phyloP scores from a whole-genome alignment of 179 eudicot species.

The Drosera spatulata region DNA sequence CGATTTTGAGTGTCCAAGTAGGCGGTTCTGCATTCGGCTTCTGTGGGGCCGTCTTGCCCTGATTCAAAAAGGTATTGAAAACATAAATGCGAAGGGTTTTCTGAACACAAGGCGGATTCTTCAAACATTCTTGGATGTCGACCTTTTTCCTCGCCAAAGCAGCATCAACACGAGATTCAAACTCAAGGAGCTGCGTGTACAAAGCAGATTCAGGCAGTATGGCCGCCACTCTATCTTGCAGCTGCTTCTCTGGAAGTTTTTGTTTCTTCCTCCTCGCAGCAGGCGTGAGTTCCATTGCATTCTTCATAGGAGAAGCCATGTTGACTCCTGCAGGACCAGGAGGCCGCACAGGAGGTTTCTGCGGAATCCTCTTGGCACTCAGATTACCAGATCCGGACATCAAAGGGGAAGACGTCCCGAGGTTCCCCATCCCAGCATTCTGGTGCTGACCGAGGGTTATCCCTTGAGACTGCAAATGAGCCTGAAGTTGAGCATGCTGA shows the following conservation, averaged over 20 bases:
- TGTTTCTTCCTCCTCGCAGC: conserved; percentile 79
- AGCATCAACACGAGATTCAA: conserved; percentile 89
- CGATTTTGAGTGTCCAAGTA: conserved; percentile 82
- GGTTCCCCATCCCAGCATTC: conserved; percentile 33
- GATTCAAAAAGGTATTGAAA: conserved; percentile 85
- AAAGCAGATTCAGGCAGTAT: conserved; percentile 89
- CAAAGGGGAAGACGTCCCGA: conserved; percentile 46
- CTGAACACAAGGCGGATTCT: conserved; percentile 76
- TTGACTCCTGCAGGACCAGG: conserved; percentile 34
- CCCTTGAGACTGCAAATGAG: conserved; percentile 43
- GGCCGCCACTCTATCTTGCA: conserved; percentile 66
- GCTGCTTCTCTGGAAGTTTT: conserved; percentile 73
- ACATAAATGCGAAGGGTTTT: conserved; percentile 89
- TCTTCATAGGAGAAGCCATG: conserved; percentile 53
- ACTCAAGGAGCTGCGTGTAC: conserved; percentile 92
- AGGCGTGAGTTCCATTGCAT: conserved; percentile 55
- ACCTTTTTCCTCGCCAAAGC: conserved; percentile 73
- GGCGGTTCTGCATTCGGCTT: conserved; percentile 84
- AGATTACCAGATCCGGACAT: conserved; percentile 34
- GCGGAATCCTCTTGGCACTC: conserved; percentile 35
- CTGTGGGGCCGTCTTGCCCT: conserved; percentile 46
- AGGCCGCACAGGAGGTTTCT: conserved; percentile 64
- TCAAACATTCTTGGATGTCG: conserved; percentile 87
- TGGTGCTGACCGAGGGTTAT: conserved; percentile 32
- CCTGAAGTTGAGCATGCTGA: conserved; percentile 29